A percentile compares a stretch with the other conserved stretches of the same genome.
These are phyloP conservation scores for Pichia sp. DNA, from an alignment of 1,139 yeast genomes.

Conservation along the genomic window DNA sequence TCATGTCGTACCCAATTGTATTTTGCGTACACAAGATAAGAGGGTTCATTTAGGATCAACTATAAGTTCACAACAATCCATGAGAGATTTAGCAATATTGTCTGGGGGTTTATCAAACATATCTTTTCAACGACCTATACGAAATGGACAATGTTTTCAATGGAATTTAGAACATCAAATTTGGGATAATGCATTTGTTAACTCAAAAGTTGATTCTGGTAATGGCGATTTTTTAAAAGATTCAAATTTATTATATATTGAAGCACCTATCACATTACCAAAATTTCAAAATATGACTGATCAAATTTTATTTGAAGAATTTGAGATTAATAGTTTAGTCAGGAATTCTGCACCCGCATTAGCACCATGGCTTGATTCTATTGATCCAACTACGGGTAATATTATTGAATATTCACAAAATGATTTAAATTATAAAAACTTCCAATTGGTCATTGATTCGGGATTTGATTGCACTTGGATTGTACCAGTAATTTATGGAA, in stretches of 20 bases:
- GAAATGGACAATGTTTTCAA: constrained; percentile 79
- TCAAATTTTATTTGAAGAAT: constrained; percentile 92
- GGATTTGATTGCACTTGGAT: constrained; percentile 89
- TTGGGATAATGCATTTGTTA: constrained; percentile 74
- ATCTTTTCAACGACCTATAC: constrained; percentile 73
- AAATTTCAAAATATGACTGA: constrained; percentile 81
- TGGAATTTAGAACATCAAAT: constrained; percentile 93
- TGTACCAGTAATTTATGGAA: constrained; percentile 76
- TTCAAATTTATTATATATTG: constrained; percentile 56
- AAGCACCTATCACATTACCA: constrained; percentile 78
- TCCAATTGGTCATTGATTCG: constrained; percentile 74
- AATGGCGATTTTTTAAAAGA: constrained; percentile 39
- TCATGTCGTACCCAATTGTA: constrained; percentile 55
- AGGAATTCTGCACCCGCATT: constrained; percentile 61
- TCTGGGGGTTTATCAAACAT: constrained; percentile 46
- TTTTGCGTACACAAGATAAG: constrained; percentile 73
- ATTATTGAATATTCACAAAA: background rate
- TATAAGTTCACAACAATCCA: constrained; percentile 35
- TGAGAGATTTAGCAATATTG: constrained; percentile 47
- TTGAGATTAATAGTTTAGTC: constrained; percentile 64
- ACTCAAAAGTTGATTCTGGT: constrained; percentile 31
- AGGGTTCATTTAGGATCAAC: constrained; percentile 70
- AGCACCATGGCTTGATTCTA: constrained; percentile 54
- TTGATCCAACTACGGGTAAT: background rate
- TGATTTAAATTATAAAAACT: constrained; percentile 38